These are phyloP conservation scores for Xylaria scruposa DNA, from an alignment of 495 filamentous ascomycete genomes.

Conservation along the genomic window DNA sequence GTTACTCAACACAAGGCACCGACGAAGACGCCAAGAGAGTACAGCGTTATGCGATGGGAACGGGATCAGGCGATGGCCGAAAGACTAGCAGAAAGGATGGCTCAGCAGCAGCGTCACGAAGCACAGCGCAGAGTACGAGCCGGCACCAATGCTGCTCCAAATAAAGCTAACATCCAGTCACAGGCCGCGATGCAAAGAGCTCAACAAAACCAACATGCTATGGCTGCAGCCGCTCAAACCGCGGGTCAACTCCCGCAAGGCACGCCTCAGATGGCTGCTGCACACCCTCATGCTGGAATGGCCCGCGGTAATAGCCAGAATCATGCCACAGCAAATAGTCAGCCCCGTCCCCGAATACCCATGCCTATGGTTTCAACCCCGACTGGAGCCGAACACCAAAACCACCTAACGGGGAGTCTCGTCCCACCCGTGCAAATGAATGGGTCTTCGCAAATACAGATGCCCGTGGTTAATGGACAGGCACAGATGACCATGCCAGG, in stretches of 20 bases:
- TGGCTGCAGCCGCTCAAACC: constrained; percentile 42
- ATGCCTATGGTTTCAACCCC: constrained; percentile 52
- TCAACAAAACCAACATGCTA: constrained; percentile 47
- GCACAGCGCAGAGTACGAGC: constrained; percentile 61
- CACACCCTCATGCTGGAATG: constrained; percentile 45
- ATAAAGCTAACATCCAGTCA: constrained; percentile 35
- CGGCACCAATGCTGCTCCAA: constrained; percentile 22
- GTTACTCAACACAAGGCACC: constrained; percentile 60
- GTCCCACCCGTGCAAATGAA: constrained; percentile 68
- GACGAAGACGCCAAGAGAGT: constrained; percentile 79
- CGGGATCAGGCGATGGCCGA: constrained; percentile 79
- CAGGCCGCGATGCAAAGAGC: constrained; percentile 45
- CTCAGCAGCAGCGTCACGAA: constrained; percentile 68
- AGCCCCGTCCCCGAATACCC: constrained; percentile 47
- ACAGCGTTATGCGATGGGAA: constrained; percentile 86
- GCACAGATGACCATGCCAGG: constrained; percentile 69
- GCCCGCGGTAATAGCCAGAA: constrained; percentile 45
- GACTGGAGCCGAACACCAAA: constrained; percentile 48
- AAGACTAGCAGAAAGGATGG: constrained; percentile 75
- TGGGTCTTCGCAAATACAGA: constrained; percentile 76
- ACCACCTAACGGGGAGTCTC: constrained; percentile 53
- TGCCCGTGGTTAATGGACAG: constrained; percentile 64
- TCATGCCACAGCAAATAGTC: constrained; percentile 46
- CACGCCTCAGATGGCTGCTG: constrained; percentile 49
- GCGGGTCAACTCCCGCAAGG: constrained; percentile 42